Evolutionary conservation across 2,329 filamentous ascomycete genomes (phyloP).

Genomic region (Fusarium pseudonygamai): DNA sequence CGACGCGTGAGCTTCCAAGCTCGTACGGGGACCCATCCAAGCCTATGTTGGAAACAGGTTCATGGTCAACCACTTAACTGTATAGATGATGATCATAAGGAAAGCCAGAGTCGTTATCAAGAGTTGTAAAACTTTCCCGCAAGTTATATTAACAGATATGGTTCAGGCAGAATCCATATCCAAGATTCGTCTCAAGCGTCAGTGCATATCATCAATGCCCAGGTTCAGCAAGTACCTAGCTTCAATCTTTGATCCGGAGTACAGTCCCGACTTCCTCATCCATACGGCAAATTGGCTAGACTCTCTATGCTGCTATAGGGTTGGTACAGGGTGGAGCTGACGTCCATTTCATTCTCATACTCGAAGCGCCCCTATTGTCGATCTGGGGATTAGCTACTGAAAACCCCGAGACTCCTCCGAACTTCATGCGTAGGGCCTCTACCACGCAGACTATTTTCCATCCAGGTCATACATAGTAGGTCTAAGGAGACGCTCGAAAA

Average conservation of each 20-base stretch:
- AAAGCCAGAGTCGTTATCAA: background rate
- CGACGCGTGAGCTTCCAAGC: background rate
- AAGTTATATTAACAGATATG: background rate
- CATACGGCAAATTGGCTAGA: background rate
- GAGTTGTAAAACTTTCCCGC: background rate
- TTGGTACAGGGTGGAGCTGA: slow-evolving; percentile 2
- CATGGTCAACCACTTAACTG: background rate
- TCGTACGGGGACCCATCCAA: background rate
- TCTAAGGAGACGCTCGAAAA: background rate
- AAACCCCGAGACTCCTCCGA: slow-evolving; percentile 31
- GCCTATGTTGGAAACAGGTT: background rate
- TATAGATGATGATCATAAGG: background rate
- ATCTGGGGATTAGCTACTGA: background rate
- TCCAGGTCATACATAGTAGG: background rate
- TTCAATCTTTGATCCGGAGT: background rate
- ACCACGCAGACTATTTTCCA: background rate
- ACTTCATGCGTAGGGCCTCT: background rate
- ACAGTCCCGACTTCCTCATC: slow-evolving; percentile 9
- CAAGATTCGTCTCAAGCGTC: background rate
- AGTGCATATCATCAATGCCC: background rate
- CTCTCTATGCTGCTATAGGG: background rate
- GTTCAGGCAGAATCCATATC: background rate
- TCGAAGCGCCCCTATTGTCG: slow-evolving; percentile 10
- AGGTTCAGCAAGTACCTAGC: background rate
- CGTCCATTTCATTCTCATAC: background rate